Conservation (phyloP, 1,139 yeast genomes). For the Pichia sp. region DNA sequence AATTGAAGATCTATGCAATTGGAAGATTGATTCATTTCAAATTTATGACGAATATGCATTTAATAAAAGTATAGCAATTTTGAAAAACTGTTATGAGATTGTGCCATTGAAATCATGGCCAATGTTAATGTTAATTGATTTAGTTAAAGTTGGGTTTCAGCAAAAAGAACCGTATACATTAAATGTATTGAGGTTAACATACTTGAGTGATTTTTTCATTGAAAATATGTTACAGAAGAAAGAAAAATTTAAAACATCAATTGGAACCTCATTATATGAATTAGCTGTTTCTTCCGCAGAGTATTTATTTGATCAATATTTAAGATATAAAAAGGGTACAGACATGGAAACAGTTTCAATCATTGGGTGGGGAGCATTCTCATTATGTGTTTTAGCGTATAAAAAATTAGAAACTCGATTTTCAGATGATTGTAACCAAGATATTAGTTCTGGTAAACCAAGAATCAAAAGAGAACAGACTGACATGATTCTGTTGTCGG, state of each 20-base stretch:
- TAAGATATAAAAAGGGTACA: neutral
- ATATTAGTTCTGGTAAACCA: no score
- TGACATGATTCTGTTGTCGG: conserved; percentile 3
- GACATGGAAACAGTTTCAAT: neutral
- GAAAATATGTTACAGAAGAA: neutral
- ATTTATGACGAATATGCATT: neutral
- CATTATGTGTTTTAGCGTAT: conserved; percentile 5
- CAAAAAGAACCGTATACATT: neutral
- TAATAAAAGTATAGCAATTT: neutral
- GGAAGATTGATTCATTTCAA: neutral
- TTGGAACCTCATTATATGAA: conserved; percentile 6
- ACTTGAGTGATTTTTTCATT: conserved; percentile 2
- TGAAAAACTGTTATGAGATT: neutral
- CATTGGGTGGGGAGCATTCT: conserved; percentile 7
- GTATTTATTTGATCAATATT: conserved; percentile 7
- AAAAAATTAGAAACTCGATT: conserved; percentile 1
- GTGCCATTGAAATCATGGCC: conserved; percentile 15
- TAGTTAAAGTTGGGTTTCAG: conserved; percentile 1
- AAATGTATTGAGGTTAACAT: conserved; percentile 2
- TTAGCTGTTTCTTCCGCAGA: conserved; percentile 3
- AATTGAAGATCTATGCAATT: conserved; percentile 3
- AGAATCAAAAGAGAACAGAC: conserved; percentile 2
- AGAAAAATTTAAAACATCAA: neutral
- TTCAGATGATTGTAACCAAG: neutral
- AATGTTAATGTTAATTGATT: conserved; percentile 1